Conservation (phyloP, 169 alveolate species). For the Cryptosporidium ubiquitum region DNA sequence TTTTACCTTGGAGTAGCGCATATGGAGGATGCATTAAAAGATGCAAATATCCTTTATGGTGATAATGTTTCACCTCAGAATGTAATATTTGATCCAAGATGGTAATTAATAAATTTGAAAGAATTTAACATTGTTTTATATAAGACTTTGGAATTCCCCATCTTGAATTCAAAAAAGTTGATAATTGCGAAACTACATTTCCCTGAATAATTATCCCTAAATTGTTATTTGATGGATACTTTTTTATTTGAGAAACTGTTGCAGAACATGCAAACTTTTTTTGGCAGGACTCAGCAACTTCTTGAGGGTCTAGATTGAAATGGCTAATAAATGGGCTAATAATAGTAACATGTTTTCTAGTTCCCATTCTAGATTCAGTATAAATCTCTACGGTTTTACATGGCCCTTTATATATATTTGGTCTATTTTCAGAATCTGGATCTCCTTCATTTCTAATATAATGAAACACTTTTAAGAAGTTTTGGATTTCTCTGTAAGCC, state of each 20-base stretch:
- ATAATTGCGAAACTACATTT: conserved; percentile 28
- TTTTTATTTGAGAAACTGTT: conserved; percentile 45
- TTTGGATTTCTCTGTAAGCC: conserved; percentile 6
- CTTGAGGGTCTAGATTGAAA: conserved; percentile 32
- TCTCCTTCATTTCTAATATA: conserved; percentile 20
- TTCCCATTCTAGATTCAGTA: conserved; percentile 57
- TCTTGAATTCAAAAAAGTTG: conserved; percentile 2
- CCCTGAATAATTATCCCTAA: conserved; percentile 63
- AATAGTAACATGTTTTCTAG: conserved; percentile 54
- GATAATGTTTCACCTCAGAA: conserved; percentile 49
- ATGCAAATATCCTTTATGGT: conserved; percentile 53
- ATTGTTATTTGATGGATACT: conserved; percentile 20
- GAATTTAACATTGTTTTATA: conserved; percentile 5
- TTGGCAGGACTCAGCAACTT: conserved; percentile 64
- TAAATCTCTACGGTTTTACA: conserved; percentile 49
- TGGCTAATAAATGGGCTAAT: conserved; percentile 65
- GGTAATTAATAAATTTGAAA: neutral
- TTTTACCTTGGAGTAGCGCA: conserved; percentile 71
- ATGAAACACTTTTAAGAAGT: conserved; percentile 25
- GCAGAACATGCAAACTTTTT: conserved; percentile 72
- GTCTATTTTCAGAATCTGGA: neutral
- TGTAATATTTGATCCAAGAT: conserved; percentile 63
- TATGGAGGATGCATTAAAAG: conserved; percentile 73
- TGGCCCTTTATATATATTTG: conserved; percentile 26
- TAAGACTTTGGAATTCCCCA: conserved; percentile 73